Base-by-base conservation (phyloP, 129 eudicot genomes). In the Saposhnikovia divaricata region DNA sequence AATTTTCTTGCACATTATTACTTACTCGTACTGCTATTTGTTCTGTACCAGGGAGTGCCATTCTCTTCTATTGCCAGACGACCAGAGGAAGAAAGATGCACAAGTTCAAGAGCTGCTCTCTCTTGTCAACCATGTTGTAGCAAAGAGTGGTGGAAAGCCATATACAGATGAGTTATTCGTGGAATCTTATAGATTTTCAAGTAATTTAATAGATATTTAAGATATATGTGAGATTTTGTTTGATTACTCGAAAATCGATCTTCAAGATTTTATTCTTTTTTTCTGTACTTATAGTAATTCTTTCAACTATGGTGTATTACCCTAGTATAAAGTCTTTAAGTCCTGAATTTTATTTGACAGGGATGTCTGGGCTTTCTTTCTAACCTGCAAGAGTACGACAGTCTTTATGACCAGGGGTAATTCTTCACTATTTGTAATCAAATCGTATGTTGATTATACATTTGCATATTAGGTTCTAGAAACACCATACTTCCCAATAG, bases 401-500 rank as follows among this genome's bases (percentile, higher is more conserved):
- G 96, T 85, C 98, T 93, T 43, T 93, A 93, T 79, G 98, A 93
- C 86, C 93, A 91, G 85, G 98, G 98, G 98, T 93, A 93, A 85
- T 63, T 75, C 43, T 77, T 75, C 82, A 65, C 69, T 42, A 0
- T 15, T 18, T 63, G 12, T 51, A 34, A 50, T 75, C 11, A 44
- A 59, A 21, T 39, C 44, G 76, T 23, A 51, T 44, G 0, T 12
- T 40, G 31, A 40, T 73, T n/a, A 11, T 9, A 72, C 9, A 72
- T 42, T 42, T 23, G 50, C 23, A 23, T 31, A 23, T 57, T 23
- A 8, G 66, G 31, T 72, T 69, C 74, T 34, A 14, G 10, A 10
- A 34, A 7, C 31, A 34, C 27, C 28, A 8, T 71, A 47, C 43
- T 39, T 4, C 16, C 13, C 5, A 15, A 44, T 8, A 44, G 45